phyloP scores from a whole-genome alignment of 176 grass and related monocot species.

The Carex kokanica region DNA sequence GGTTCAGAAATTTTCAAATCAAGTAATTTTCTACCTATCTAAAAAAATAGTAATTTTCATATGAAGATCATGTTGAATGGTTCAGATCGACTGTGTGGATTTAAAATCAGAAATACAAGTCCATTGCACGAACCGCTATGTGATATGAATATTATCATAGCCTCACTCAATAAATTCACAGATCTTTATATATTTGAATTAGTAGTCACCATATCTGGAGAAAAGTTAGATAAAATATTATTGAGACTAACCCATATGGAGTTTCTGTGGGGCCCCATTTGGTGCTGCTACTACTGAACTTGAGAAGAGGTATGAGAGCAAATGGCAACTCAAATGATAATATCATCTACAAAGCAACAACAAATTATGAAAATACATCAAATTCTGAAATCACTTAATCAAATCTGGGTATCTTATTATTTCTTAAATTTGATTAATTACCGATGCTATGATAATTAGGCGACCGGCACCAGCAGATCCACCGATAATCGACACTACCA shows the following conservation, averaged over 20 bases:
- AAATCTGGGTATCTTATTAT: background rate
- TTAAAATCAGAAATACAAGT: too few species aligned
- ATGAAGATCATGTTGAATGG: too few species aligned
- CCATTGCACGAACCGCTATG: too few species aligned
- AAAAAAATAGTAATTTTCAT: too few species aligned
- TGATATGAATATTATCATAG: too few species aligned
- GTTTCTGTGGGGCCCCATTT: conserved; percentile 93
- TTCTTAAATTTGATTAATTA: too few species aligned
- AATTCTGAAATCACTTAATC: background rate
- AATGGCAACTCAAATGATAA: conserved; percentile 88
- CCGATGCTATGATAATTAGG: conserved; percentile 91
- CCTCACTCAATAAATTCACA: background rate
- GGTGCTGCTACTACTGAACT: conserved; percentile 74
- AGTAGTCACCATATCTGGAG: background rate
- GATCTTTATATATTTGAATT: background rate
- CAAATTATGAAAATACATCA: background rate
- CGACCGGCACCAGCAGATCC: conserved; percentile 68
- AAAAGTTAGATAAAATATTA: background rate
- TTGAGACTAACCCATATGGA: conserved; percentile 60
- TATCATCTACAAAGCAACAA: conserved; percentile 55
- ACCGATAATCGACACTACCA: conserved; percentile 69
- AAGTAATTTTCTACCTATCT: too few species aligned
- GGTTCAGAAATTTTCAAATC: too few species aligned
- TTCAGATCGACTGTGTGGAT: too few species aligned
- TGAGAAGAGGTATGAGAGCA: conserved; percentile 87